These are phyloP conservation scores for Paecilomyces formosus DNA, from an alignment of 2,329 filamentous ascomycete genomes.

Conservation along the genomic window DNA sequence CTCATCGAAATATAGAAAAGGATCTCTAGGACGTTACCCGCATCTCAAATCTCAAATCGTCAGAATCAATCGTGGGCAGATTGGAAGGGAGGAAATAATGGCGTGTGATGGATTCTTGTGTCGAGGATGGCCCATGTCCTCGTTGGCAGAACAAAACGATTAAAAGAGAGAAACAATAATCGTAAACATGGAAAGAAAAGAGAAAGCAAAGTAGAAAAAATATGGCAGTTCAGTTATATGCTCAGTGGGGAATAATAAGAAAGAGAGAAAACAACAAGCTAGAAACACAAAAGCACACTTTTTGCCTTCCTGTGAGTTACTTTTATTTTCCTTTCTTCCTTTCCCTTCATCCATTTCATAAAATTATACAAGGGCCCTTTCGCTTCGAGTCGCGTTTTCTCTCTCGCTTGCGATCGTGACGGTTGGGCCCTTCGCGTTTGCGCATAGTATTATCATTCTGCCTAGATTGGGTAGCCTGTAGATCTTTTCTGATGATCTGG, in stretches of 20 bases:
- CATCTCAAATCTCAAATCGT: neutral
- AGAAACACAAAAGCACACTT: no score
- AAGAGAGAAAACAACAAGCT: conserved; percentile 3
- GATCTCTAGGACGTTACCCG: neutral
- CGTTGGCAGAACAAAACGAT: neutral
- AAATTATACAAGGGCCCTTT: conserved; percentile 32
- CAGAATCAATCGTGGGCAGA: neutral
- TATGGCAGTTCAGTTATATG: neutral
- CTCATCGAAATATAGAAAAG: neutral
- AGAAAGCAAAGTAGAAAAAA: neutral
- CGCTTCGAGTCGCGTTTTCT: conserved; percentile 22
- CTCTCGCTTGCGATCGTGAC: conserved; percentile 27
- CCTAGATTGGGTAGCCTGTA: conserved; percentile 26
- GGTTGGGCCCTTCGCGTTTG: conserved; percentile 27
- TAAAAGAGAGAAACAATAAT: neutral
- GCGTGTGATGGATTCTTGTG: neutral
- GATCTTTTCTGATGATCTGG: conserved; percentile 70
- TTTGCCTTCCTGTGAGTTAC: conserved; percentile 5
- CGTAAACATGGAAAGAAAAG: neutral
- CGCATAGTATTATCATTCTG: conserved; percentile 19
- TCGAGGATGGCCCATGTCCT: neutral
- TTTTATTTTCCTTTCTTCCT: neutral
- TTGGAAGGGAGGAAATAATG: neutral
- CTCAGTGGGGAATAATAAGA: neutral
- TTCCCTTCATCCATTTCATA: conserved; percentile 13